Evolutionary conservation across 805 yeast species (phyloP), one percentile per base, ranked within the genome.

Genomic region (Lachancea quebecensis): DNA sequence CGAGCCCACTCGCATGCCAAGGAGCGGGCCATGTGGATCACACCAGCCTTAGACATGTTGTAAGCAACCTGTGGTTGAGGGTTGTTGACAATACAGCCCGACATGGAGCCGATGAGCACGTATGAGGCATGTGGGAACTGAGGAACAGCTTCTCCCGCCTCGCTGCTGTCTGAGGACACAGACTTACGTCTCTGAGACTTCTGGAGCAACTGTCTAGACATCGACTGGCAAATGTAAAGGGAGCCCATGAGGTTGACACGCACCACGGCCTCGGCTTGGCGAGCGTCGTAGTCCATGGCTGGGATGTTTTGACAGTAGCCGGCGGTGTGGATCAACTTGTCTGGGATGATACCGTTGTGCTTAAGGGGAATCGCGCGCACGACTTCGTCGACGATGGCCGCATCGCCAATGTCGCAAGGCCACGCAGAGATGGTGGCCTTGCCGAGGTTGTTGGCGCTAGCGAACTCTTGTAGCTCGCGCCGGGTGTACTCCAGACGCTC

Each of bases 1-100:
- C 77, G 73, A 41, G 93, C 85, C 93, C 93, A 85, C 66, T 85
- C 95, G 50, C 82, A 77, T 35, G 89, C 93, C 55, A 85, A 69
- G 2, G 90, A 77, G 62, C 78, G 78, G 45, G 77, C 85, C 74
- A 85, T 70, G 67, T 85, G 93, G 56, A 84, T 83, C 36, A 84
- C 91, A 61, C 90, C 93, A 14, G 93, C 93, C 70, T 85, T 85
- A 55, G 91, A 74, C 85, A 82, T 81, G 73, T 85, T 85, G 74
- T 85, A 85, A 55, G 85, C 85, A 51, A 79, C 74, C 66, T 82
- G 89, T 16, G 86, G 86, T 63, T 82, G 89, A 31, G 90, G 90
- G 61, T 79, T 82, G 64, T 82, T 82, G 50, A 82, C 88, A 55
- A 82, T 80, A 48, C 81, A 74, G 45, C 88, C 90, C 7, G 85